phyloP scores from a whole-genome alignment of 225 moss, liverwort and hornwort genomes.

The Polytrichum commune region DNA sequence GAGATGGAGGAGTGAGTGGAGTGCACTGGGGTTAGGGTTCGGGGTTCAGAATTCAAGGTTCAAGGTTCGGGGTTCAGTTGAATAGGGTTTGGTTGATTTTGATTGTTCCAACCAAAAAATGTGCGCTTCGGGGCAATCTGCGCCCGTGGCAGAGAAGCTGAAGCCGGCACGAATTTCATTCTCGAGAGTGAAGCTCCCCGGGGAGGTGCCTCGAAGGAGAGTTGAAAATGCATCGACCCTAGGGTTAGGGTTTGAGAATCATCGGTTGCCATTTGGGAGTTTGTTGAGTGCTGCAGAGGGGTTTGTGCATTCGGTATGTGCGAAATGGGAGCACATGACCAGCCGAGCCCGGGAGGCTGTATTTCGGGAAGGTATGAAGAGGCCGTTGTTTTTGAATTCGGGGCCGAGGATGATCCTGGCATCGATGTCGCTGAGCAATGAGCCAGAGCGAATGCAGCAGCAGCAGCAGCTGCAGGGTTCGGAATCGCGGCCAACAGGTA shows the following conservation, averaged over 20 bases:
- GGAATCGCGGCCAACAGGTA: conserved; percentile 16
- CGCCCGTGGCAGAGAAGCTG: conserved; percentile 11
- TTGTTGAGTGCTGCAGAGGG: conserved; percentile 64
- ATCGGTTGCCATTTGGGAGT: conserved; percentile 38
- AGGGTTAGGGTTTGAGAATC: not conserved
- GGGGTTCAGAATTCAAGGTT: too few relatives aligned
- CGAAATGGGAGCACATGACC: conserved; percentile 56
- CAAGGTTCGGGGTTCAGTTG: too few relatives aligned
- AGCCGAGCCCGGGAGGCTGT: conserved; percentile 55
- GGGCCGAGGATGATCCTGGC: conserved; percentile 25
- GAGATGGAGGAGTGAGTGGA: too few relatives aligned
- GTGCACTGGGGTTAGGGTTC: too few relatives aligned
- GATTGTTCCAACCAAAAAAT: conserved; percentile 8
- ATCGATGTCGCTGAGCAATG: conserved; percentile 33
- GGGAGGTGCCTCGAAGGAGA: conserved; percentile 11
- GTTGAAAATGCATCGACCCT: not conserved
- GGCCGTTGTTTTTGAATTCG: conserved; percentile 30
- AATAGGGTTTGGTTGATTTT: too few relatives aligned
- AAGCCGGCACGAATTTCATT: conserved; percentile 77
- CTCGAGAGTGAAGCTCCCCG: conserved; percentile 71
- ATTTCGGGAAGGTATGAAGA: conserved; percentile 24
- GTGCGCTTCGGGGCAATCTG: conserved; percentile 34
- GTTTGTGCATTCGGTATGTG: conserved; percentile 48
- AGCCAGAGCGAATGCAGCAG: conserved; percentile 3
- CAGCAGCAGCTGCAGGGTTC: conserved; percentile 18